Base-by-base conservation (phyloP, 2,329 filamentous ascomycete genomes). In the Paecilomyces niveus region DNA sequence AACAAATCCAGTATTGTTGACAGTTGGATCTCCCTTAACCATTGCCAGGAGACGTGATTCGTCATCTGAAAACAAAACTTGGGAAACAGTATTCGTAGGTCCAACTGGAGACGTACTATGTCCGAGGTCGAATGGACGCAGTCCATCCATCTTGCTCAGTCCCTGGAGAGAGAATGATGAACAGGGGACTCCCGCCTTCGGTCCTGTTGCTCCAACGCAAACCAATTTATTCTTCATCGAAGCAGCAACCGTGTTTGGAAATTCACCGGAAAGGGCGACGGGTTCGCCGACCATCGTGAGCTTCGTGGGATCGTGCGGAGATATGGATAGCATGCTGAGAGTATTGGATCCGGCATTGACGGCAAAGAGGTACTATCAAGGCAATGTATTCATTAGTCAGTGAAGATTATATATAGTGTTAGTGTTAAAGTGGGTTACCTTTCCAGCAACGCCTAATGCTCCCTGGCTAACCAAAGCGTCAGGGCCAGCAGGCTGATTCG, bases 71-170 rank as follows among this genome's bases (percentile, higher is more conserved):
- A 86, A 87, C 67, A 86, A 83, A 0, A 80, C 75, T 7, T 87
- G 83, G 0, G 84, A 85, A 2, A 87, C 76, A 0, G 82, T 85
- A 68, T 85, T 85, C 1, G 74, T 70, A 0, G 85, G 84, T 0
- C 84, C 85, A 0, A 74, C 68, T 0, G 85, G 84, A 0, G 85
- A 85, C 0, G 81, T 86, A 0, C 77, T 79, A 65, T 87, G 85
- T 1, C 72, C 69, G 1, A 87, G 65, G 11, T 80, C 74, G 59
- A 86, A 80, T 2, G 63, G 54, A 6, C 72, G 65, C 10, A 76
- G 62, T 8, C 52, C 56, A 55, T 74, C 71, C 67, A 76, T 72
- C n/a, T 62, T 24, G 3, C 65, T 64, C 13, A 76, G 60, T 13
- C 73, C 73, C 29, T 61, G 54, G 6, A 18, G 6, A 5, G 65